Evolutionary conservation across 2,329 filamentous ascomycete genomes (phyloP).

Genomic region (Cryoendolithus antarcticus): DNA sequence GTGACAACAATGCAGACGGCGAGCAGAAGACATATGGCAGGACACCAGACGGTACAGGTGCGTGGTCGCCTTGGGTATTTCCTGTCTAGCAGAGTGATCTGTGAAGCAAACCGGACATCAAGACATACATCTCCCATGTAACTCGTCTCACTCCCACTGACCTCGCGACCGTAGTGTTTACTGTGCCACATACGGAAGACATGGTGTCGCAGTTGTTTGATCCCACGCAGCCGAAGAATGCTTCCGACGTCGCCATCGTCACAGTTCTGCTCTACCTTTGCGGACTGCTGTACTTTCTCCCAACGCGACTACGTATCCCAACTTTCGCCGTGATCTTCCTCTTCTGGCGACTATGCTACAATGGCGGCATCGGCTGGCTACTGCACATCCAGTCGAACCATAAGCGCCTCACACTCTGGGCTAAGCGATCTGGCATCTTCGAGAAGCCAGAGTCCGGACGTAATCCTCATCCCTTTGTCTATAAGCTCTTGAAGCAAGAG

Average conservation of each 20-base stretch:
- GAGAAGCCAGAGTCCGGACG: conserved; percentile 68
- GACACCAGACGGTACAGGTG: conserved; percentile 82
- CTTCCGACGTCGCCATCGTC: conserved; percentile 73
- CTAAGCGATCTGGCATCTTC: conserved; percentile 73
- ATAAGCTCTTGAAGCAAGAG: conserved; percentile 73
- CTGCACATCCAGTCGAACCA: conserved; percentile 84
- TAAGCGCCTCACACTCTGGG: conserved; percentile 75
- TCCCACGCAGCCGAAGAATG: conserved; percentile 86
- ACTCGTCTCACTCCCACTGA: conserved; percentile 10
- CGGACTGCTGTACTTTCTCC: conserved; percentile 59
- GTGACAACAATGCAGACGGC: conserved; percentile 35
- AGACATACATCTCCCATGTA: no score
- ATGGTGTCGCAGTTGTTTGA: conserved; percentile 98
- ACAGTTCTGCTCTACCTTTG: conserved; percentile 66
- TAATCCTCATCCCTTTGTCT: conserved; percentile 72
- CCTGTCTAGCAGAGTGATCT: not conserved
- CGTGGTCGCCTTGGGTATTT: conserved; percentile 26
- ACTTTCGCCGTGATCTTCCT: conserved; percentile 74
- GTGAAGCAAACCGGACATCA: not conserved
- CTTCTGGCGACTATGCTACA: conserved; percentile 88
- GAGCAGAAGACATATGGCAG: conserved; percentile 76
- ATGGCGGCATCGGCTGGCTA: conserved; percentile 82
- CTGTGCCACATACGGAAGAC: conserved; percentile 90
- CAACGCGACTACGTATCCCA: conserved; percentile 55
- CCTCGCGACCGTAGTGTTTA: conserved; percentile 56